Evolutionary conservation across 1,284 basidiomycete genomes (phyloP).

Genomic region (Moesziomyces globuligerus): DNA sequence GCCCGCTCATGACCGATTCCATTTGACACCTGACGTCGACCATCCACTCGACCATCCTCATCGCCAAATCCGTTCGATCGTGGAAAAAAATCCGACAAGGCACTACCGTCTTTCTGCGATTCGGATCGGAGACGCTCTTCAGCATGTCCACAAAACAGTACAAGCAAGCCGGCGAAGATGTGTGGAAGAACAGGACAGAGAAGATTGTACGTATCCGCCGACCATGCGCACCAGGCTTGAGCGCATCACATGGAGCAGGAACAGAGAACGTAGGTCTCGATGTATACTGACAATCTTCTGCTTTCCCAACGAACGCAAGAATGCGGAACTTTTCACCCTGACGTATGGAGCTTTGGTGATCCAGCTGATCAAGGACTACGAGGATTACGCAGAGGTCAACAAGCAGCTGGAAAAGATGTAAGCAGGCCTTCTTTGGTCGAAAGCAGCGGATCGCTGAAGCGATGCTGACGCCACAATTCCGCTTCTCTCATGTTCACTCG

Average conservation of each 20-base stretch:
- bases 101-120: too few relatives aligned
- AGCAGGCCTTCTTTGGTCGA: slow-evolving; percentile 27
- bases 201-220: slow-evolving; percentile 59
- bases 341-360: slow-evolving; percentile 98
- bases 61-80: too few relatives aligned
- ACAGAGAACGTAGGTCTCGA: too few relatives aligned
- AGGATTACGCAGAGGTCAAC: slow-evolving; percentile 88
- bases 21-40: too few relatives aligned
- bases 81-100: too few relatives aligned
- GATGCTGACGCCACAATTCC: neutral
- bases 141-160: slow-evolving; percentile 59
- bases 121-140: neutral
- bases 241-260: too few relatives aligned
- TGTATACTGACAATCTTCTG: neutral
- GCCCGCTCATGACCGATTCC: neutral
- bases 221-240: neutral
- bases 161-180: slow-evolving; percentile 63
- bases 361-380: slow-evolving; percentile 98
- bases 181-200: slow-evolving; percentile 66
- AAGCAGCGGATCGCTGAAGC: neutral
- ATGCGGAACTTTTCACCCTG: slow-evolving; percentile 94
- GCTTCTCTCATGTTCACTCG: neutral
- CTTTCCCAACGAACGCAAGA: slow-evolving; percentile 69
- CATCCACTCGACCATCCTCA: too few relatives aligned
- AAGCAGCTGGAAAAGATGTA: slow-evolving; percentile 75